A percentile compares a stretch with the other conserved stretches of the same genome.
Evolutionary conservation across 208 protist species (phyloP).

Genomic region (Wallacemonas collosoma): DNA sequence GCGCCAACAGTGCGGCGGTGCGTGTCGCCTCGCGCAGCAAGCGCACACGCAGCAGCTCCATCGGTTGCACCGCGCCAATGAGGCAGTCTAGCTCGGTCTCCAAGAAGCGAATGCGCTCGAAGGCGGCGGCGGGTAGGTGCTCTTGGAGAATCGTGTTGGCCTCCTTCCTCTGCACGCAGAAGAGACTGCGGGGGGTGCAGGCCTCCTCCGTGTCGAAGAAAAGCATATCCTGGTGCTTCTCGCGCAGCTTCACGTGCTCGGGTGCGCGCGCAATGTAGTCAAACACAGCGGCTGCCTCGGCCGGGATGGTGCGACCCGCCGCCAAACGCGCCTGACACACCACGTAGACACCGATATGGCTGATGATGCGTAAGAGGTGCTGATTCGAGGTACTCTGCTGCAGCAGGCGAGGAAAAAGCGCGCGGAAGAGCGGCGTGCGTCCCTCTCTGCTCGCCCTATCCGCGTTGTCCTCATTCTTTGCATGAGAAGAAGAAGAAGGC

Average conservation of each 20-base stretch:
- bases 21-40: constrained; percentile 16
- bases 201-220: constrained; percentile 69
- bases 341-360: constrained; percentile 75
- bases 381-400: constrained; percentile 89
- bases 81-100: constrained; percentile 71
- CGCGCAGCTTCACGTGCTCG: constrained; percentile 80
- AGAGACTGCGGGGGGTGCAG: constrained; percentile 58
- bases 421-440: constrained; percentile 28
- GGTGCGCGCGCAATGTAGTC: constrained; percentile 68
- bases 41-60: constrained; percentile 71
- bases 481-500: no score
- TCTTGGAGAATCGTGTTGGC: constrained; percentile 75
- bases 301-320: constrained; percentile 23
- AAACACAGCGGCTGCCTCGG: constrained; percentile 46
- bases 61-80: constrained; percentile 54
- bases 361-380: constrained; percentile 90
- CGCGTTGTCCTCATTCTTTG: no score
- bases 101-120: constrained; percentile 84
- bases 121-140: constrained; percentile 72
- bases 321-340: constrained; percentile 42
- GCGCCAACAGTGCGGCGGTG: constrained; percentile 29
- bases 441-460: background rate
- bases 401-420: constrained; percentile 71
- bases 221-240: constrained; percentile 69
- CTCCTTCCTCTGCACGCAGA: constrained; percentile 83